Percentiles rank a stretch among this genome's conserved stretches.
Conservation (phyloP, 306 rosid genomes). For the Geum urbanum region DNA sequence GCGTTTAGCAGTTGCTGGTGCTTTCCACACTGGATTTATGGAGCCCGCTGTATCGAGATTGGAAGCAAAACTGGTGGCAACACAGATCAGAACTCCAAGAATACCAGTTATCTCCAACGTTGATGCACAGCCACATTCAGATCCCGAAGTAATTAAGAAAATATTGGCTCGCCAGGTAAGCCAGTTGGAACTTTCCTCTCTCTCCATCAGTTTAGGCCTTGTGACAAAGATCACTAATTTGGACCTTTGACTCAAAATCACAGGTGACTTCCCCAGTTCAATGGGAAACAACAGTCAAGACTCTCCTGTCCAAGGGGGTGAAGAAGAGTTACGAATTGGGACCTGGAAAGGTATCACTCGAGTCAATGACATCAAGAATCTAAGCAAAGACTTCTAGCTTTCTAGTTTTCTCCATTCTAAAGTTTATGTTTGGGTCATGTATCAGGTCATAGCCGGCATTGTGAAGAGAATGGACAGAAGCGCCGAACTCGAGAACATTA, state of each 20-base stretch:
- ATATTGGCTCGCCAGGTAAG: conserved; percentile 82
- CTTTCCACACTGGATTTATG: conserved; percentile 93
- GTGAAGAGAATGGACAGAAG: conserved; percentile 79
- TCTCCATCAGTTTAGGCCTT: neutral
- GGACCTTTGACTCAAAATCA: conserved; percentile 14
- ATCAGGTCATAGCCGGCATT: conserved; percentile 92
- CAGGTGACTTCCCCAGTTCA: conserved; percentile 99
- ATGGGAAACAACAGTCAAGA: conserved; percentile 95
- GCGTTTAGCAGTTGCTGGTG: conserved; percentile 95
- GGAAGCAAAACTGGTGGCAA: conserved; percentile 85
- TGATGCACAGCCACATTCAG: conserved; percentile 81
- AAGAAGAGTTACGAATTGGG: conserved; percentile 89
- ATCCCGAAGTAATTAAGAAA: conserved; percentile 77
- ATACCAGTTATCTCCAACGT: conserved; percentile 96
- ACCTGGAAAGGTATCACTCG: conserved; percentile 78
- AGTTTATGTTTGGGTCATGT: neutral
- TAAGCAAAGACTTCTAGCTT: neutral
- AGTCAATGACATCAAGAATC: neutral
- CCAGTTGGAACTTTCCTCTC: conserved; percentile 9
- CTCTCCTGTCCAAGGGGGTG: conserved; percentile 72
- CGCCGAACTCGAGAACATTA: conserved; percentile 69
- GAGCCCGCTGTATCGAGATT: conserved; percentile 95
- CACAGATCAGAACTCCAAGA: conserved; percentile 75
- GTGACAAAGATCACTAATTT: conserved; percentile 16
- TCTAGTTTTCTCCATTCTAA: neutral